These are phyloP conservation scores for Rhodotorula sp. DNA, from an alignment of 1,284 basidiomycete species.

Conservation along the genomic window DNA sequence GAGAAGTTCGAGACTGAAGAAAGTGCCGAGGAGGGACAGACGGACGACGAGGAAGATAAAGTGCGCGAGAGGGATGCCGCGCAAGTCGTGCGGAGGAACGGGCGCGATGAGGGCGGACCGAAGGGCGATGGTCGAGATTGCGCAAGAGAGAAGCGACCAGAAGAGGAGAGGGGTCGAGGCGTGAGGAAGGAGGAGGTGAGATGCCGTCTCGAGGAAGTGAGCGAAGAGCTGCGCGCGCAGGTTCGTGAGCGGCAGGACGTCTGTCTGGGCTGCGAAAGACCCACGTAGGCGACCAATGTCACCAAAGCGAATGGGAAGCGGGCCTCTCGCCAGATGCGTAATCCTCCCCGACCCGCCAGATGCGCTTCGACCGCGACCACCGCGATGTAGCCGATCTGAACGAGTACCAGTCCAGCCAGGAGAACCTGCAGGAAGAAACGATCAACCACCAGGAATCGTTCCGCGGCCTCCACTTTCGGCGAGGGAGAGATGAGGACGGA, in stretches of 20 bases:
- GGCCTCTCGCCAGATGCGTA: slow-evolving; percentile 15
- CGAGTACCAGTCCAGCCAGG: not conserved
- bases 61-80: slow-evolving; percentile 48
- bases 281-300: slow-evolving; percentile 18
- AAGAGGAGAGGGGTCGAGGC: slow-evolving; percentile 75
- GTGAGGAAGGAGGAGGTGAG: slow-evolving; percentile 35
- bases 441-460: not conserved
- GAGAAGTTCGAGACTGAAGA: slow-evolving; percentile 67
- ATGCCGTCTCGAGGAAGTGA: slow-evolving; percentile 25
- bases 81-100: slow-evolving; percentile 34
- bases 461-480: too few relatives aligned
- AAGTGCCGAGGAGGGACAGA: slow-evolving; percentile 56
- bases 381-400: slow-evolving; percentile 24
- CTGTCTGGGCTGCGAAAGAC: slow-evolving; percentile 16
- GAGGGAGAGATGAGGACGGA: slow-evolving; percentile 4
- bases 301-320: slow-evolving; percentile 32
- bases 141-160: slow-evolving; percentile 74
- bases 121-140: slow-evolving; percentile 60
- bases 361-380: slow-evolving; percentile 18
- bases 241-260: not conserved
- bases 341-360: not conserved
- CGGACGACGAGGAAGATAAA: slow-evolving; percentile 57
- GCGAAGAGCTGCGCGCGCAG: slow-evolving; percentile 25
- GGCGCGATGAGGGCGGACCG: slow-evolving; percentile 57
- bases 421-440: slow-evolving; percentile 1